Percentiles rank a stretch among this genome's conserved stretches.
Evolutionary conservation across 345 rosid species (phyloP).

Genomic region (Streptanthus diversifolius): DNA sequence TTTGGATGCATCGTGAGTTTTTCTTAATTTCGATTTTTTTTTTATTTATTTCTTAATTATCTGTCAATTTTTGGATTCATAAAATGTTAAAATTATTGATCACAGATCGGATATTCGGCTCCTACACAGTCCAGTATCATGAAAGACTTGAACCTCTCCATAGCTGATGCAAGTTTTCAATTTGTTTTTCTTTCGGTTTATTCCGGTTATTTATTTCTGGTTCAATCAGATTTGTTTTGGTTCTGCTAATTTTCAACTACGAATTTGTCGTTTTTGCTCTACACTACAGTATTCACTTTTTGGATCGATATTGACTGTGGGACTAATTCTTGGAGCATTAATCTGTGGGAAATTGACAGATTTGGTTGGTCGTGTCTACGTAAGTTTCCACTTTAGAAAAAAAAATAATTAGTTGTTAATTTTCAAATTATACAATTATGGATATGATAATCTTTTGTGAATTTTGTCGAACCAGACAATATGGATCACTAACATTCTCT

Average conservation of each 20-base stretch:
- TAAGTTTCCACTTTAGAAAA: slow-evolving; percentile 10
- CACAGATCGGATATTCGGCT: slow-evolving; percentile 31
- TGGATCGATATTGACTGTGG: slow-evolving; percentile 52
- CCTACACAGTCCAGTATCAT: slow-evolving; percentile 36
- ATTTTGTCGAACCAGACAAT: slow-evolving; percentile 43
- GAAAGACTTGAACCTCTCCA: slow-evolving; percentile 33
- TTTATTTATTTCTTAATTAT: not conserved
- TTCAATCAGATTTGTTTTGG: not conserved
- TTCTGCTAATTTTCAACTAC: not conserved
- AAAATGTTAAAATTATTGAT: not conserved
- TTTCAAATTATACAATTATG: not conserved
- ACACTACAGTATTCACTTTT: slow-evolving; percentile 56
- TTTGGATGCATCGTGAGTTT: slow-evolving; percentile 33
- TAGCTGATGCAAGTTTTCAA: slow-evolving; percentile 29
- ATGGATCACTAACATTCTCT: slow-evolving; percentile 40
- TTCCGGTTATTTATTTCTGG: not conserved
- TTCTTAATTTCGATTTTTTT: not conserved
- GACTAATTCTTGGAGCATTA: slow-evolving; percentile 46
- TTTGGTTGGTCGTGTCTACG: slow-evolving; percentile 45
- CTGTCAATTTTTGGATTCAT: not conserved
- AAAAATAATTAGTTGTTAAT: not conserved
- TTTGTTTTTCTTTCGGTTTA: not conserved
- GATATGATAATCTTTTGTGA: not conserved
- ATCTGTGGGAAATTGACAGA: slow-evolving; percentile 45
- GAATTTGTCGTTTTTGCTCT: not conserved